Conservation (phyloP, 208 protist species). For the Trypanosoma scelopori region DNA sequence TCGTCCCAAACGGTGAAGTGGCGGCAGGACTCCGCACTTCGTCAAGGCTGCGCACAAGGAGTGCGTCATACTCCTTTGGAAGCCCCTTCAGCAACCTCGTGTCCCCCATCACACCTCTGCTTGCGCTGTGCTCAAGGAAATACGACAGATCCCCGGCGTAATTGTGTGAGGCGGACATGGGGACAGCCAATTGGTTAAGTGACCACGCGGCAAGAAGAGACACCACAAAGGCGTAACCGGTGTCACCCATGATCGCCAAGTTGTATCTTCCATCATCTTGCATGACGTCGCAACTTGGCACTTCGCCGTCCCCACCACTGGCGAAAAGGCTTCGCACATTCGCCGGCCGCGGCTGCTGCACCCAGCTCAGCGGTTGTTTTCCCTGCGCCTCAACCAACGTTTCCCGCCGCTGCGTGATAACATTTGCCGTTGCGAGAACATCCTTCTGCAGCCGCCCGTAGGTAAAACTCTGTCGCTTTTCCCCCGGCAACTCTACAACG, state of each 20-base stretch:
- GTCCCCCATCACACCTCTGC: conserved; percentile 57
- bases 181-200: conserved; percentile 72
- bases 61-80: conserved; percentile 43
- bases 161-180: conserved; percentile 68
- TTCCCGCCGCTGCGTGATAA: conserved; percentile 52
- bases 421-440: conserved; percentile 64
- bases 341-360: conserved; percentile 51
- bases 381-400: conserved; percentile 35
- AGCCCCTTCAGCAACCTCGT: conserved; percentile 51
- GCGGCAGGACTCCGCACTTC: conserved; percentile 16
- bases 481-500: conserved; percentile 62
- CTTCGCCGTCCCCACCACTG: conserved; percentile 33
- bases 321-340: conserved; percentile 71
- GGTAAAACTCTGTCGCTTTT: conserved; percentile 40
- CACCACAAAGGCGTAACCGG: conserved; percentile 76
- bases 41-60: conserved; percentile 33
- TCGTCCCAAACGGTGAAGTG: conserved; percentile 1
- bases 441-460: conserved; percentile 84
- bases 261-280: conserved; percentile 72
- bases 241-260: conserved; percentile 50
- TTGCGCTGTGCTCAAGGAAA: conserved; percentile 76
- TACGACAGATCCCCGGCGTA: conserved; percentile 81
- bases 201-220: conserved; percentile 75
- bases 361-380: conserved; percentile 49
- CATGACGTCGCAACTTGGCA: conserved; percentile 65